phyloP scores from a whole-genome alignment of 805 yeast genomes.

The Nakazawaea pomicola region DNA sequence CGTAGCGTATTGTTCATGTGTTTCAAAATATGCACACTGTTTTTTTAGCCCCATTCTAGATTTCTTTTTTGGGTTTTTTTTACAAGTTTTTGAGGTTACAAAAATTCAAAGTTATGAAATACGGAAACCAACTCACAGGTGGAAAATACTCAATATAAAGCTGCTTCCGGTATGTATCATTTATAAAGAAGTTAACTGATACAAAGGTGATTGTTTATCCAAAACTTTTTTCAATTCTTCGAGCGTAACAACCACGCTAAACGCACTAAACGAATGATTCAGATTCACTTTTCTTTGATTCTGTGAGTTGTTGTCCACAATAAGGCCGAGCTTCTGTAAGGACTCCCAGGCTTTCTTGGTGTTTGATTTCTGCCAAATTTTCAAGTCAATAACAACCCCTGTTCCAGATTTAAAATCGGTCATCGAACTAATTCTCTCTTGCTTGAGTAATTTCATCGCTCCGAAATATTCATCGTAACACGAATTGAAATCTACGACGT shows the following conservation, averaged over 20 bases:
- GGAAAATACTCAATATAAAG: too few species aligned
- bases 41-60: too few species aligned
- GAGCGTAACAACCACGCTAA: constrained; percentile 5
- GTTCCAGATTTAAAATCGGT: constrained; percentile 24
- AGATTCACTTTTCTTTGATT: constrained; percentile 3
- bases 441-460: constrained; percentile 42
- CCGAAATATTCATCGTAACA: constrained; percentile 71
- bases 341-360: constrained; percentile 16
- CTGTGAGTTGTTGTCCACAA: constrained; percentile 2
- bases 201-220: neutral
- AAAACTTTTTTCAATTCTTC: constrained; percentile 10
- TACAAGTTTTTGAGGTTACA: neutral
- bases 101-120: too few species aligned
- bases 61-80: too few species aligned
- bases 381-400: constrained; percentile 36
- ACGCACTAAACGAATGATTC: constrained; percentile 7
- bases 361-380: constrained; percentile 57
- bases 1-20: too few species aligned
- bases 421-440: constrained; percentile 24
- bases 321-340: constrained; percentile 2
- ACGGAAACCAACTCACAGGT: too few species aligned
- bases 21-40: too few species aligned
- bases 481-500: constrained; percentile 67
- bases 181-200: constrained; percentile 4
- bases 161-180: neutral